phyloP scores from a whole-genome alignment of 2,329 filamentous ascomycete species.

The Diaporthe amygdali region DNA sequence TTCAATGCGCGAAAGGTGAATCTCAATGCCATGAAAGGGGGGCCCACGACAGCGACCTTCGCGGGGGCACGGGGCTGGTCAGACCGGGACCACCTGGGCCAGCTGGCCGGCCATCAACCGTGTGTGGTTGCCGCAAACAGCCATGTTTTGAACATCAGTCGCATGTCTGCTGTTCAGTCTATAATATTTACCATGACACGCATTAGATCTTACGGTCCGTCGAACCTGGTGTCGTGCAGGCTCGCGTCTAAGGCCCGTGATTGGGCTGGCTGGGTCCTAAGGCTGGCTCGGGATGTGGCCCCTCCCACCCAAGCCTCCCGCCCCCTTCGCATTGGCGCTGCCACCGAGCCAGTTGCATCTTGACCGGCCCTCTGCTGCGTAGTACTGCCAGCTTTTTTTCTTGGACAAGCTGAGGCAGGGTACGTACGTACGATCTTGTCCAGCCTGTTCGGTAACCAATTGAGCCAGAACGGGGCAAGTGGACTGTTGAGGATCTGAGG shows the following conservation, averaged over 20 bases:
- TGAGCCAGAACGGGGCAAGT: slow-evolving; percentile 14
- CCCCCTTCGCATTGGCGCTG: neutral
- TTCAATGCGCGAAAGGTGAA: neutral
- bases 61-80: neutral
- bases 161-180: slow-evolving; percentile 8
- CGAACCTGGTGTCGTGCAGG: slow-evolving; percentile 12
- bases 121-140: neutral
- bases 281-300: neutral
- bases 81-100: neutral
- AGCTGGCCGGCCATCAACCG: neutral
- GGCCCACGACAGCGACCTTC: neutral
- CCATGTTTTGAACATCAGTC: neutral
- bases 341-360: neutral
- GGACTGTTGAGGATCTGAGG: slow-evolving; percentile 8
- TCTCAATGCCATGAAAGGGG: slow-evolving; percentile 14
- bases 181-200: neutral
- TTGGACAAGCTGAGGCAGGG: neutral
- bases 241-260: slow-evolving; percentile 23
- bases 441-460: neutral
- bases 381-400: neutral
- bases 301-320: slow-evolving; percentile 11
- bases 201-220: slow-evolving; percentile 12
- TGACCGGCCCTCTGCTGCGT: neutral
- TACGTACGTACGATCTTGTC: neutral
- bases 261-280: neutral